Base-by-base conservation (phyloP, 345 rosid species). In the Salix caprea region DNA sequence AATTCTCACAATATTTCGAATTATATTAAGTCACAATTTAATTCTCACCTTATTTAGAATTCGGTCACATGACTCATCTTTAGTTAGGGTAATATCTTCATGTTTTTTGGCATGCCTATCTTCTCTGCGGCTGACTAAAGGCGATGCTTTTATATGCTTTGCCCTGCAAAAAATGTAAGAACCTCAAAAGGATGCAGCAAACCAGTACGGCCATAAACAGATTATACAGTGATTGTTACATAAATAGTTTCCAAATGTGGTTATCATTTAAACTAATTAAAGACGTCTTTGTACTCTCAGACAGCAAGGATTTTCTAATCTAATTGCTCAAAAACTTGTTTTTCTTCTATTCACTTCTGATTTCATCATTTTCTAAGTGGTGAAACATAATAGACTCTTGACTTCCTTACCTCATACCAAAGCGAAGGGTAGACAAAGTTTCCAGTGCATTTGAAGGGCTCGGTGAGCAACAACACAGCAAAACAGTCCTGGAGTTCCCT, bases 391-490 rank as follows among this genome's bases (percentile, higher is more conserved):
- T 46, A 39, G 26, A 26, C 21, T 78, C 71, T 37, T 2, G 64
- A 81, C 56, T 78, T 62, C 36, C 78, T 48, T 77, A 90, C 98
- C 98, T 94, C 67, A 90, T 79, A 76, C 97, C 97, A 87, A 94
- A 94, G 74, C 97, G 89, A 82, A 94, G 90, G 77, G 97, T 92
- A 54, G 98, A 92, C 37, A 92, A 84, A 69, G 90, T 94, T 85
- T 94, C 98, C 50, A 90, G 65, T 70, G 91, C 89, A 89, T 92
- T 92, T 74, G 83, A 91, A 81, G 82, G 78, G 82, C 98, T 91
- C 3, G 95, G 97, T 34, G 98, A 94, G 88, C 97, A 94, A 84
- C 98, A 94, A 42, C 98, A 92, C 16, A 94, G 84, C 56, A 94
- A 79, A 50, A 92, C 98, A 77, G 91, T 88, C 74, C 87, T 92